A percentile compares a stretch with the other conserved stretches of the same genome.
These are phyloP conservation scores for Umbelopsis sp. DNA, from an alignment of 192 early-diverging fungal species.

Conservation along the genomic window DNA sequence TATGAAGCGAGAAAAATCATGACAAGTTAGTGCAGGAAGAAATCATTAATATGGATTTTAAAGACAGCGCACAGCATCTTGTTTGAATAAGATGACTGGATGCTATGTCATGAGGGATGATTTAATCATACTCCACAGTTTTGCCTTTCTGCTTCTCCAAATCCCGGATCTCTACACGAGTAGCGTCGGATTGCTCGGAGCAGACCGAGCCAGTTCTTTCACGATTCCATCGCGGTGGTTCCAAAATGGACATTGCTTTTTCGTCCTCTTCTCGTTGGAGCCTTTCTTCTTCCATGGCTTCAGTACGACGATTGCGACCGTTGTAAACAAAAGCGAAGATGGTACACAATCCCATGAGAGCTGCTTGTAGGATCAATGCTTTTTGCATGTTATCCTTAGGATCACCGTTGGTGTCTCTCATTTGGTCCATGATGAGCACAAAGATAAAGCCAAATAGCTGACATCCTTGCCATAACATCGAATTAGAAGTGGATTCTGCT, in stretches of 20 bases:
- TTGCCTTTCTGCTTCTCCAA: constrained; percentile 7
- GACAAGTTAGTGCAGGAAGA: no score
- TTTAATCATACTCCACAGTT: neutral
- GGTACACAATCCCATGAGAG: constrained; percentile 18
- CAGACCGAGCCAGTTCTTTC: neutral
- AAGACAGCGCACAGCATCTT: no score
- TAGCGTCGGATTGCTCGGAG: constrained; percentile 8
- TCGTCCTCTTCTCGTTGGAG: neutral
- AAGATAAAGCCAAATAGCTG: constrained; percentile 39
- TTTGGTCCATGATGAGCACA: constrained; percentile 34
- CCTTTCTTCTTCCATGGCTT: constrained; percentile 27
- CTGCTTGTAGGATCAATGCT: constrained; percentile 31
- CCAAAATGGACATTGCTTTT: neutral
- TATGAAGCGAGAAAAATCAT: no score
- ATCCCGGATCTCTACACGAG: neutral
- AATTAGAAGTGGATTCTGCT: constrained; percentile 34
- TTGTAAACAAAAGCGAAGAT: constrained; percentile 30
- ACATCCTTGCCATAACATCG: constrained; percentile 36
- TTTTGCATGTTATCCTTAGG: constrained; percentile 30
- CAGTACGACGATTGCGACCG: constrained; percentile 21
- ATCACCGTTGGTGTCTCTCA: constrained; percentile 26
- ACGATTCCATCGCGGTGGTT: neutral
- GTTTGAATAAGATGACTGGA: no score
- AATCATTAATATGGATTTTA: no score
- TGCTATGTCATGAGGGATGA: no score